A percentile compares a stretch with the other conserved stretches of the same genome.
Evolutionary conservation across 2,329 filamentous ascomycete genomes (phyloP).

Genomic region (Botrytis hyacinthi): DNA sequence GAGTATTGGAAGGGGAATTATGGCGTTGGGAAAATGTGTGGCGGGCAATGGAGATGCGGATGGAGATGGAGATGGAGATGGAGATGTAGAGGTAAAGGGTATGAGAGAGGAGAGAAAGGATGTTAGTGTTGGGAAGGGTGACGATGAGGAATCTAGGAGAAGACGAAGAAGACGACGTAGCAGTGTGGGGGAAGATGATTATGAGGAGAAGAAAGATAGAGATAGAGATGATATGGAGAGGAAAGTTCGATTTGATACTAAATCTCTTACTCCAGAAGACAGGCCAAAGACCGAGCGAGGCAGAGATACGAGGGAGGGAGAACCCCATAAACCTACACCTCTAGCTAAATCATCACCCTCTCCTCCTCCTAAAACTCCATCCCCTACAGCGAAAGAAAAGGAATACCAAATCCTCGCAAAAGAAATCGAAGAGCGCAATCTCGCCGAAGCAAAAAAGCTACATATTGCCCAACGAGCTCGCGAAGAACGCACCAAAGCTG

Average conservation of each 20-base stretch:
- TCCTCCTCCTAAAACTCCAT: not conserved
- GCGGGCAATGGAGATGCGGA: too few relatives aligned
- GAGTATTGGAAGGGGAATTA: slow-evolving; percentile 2
- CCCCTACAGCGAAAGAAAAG: too few relatives aligned
- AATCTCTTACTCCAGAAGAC: too few relatives aligned
- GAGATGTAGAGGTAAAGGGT: too few relatives aligned
- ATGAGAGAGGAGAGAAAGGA: not conserved
- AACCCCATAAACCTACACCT: not conserved
- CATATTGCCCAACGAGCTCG: not conserved
- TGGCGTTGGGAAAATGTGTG: not conserved
- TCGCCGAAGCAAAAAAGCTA: not conserved
- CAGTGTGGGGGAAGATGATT: not conserved
- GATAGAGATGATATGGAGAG: not conserved
- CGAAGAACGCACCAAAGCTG: not conserved
- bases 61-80: not conserved
- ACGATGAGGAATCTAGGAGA: not conserved
- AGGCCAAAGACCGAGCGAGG: not conserved
- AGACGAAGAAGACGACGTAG: not conserved
- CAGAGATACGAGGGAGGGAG: not conserved
- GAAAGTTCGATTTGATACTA: not conserved
- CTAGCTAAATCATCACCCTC: not conserved
- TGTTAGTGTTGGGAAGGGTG: not conserved
- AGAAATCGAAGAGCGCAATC: not conserved
- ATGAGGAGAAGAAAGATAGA: not conserved
- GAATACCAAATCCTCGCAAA: not conserved